Conservation (phyloP, 73 alveolate species). For the Tetrahymena borealis region DNA sequence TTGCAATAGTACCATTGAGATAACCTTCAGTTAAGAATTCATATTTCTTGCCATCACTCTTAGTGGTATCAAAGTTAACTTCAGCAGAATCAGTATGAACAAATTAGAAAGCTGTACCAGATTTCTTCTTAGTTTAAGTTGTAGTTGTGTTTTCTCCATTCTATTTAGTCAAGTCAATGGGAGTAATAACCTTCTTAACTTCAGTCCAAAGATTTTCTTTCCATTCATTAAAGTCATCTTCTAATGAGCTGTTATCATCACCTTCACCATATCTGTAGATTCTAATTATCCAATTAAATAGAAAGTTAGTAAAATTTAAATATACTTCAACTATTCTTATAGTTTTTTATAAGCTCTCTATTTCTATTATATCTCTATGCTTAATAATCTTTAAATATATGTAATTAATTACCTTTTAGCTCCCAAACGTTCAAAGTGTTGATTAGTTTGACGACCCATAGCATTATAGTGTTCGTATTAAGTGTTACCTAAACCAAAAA, state of each 20-base stretch:
- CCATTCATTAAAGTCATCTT: conserved; percentile 65
- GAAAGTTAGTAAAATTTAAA: too few relatives aligned
- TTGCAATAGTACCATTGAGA: conserved; percentile 24
- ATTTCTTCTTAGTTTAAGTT: neutral
- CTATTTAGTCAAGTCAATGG: conserved; percentile 1
- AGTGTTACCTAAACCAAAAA: conserved; percentile 69
- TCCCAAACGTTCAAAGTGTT: conserved; percentile 42
- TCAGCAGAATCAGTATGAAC: neutral
- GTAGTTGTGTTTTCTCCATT: neutral
- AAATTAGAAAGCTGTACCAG: conserved; percentile 6
- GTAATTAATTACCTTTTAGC: neutral
- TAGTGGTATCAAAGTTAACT: neutral
- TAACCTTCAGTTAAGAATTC: conserved; percentile 47
- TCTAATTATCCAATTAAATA: neutral
- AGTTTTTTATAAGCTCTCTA: too few relatives aligned
- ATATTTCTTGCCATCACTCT: conserved; percentile 3
- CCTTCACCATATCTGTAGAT: conserved; percentile 55
- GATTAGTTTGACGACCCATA: conserved; percentile 52
- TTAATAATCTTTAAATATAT: neutral
- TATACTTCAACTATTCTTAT: too few relatives aligned
- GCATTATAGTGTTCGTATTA: conserved; percentile 63
- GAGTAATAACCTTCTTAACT: conserved; percentile 5
- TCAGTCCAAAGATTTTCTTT: conserved; percentile 52
- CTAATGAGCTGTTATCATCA: conserved; percentile 54
- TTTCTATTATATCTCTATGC: too few relatives aligned